Evolutionary conservation across 176 grass and related monocot genomes (phyloP).

Genomic region (Hyparrhenia diplandra): DNA sequence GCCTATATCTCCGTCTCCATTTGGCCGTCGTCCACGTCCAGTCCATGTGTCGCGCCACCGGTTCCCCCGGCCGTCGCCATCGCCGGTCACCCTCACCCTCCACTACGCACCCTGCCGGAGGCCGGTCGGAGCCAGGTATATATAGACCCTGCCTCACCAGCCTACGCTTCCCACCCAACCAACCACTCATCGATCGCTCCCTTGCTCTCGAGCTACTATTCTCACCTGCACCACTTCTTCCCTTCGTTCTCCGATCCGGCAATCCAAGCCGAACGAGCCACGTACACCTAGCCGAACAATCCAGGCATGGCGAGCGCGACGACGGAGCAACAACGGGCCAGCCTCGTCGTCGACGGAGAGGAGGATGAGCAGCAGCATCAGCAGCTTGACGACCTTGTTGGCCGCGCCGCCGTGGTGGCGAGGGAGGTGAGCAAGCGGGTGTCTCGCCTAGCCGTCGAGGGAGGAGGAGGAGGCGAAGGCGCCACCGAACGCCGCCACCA

Average conservation of each 20-base stretch:
- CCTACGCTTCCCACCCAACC: neutral
- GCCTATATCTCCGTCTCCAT: neutral
- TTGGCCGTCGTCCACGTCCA: neutral
- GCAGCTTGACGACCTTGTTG: neutral
- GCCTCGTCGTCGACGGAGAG: neutral
- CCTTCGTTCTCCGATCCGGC: neutral
- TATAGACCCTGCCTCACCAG: neutral
- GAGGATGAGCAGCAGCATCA: neutral
- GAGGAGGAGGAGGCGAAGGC: neutral
- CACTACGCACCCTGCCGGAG: neutral
- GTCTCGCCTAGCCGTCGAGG: slow-evolving; percentile 45
- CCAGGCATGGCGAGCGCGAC: slow-evolving; percentile 22
- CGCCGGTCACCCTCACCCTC: neutral
- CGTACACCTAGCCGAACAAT: too few species aligned
- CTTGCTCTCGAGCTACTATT: neutral
- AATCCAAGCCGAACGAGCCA: neutral
- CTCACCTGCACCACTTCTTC: slow-evolving; percentile 28
- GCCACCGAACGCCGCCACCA: neutral
- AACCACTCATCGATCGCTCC: neutral
- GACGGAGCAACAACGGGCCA: neutral
- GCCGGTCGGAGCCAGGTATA: neutral
- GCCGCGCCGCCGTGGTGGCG: neutral
- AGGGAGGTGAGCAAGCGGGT: slow-evolving; percentile 22
- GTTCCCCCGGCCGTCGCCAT: slow-evolving; percentile 14
- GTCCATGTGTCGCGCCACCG: slow-evolving; percentile 22